These are phyloP conservation scores for Yarrowia sp. DNA, from an alignment of 805 yeast genomes.

Conservation along the genomic window DNA sequence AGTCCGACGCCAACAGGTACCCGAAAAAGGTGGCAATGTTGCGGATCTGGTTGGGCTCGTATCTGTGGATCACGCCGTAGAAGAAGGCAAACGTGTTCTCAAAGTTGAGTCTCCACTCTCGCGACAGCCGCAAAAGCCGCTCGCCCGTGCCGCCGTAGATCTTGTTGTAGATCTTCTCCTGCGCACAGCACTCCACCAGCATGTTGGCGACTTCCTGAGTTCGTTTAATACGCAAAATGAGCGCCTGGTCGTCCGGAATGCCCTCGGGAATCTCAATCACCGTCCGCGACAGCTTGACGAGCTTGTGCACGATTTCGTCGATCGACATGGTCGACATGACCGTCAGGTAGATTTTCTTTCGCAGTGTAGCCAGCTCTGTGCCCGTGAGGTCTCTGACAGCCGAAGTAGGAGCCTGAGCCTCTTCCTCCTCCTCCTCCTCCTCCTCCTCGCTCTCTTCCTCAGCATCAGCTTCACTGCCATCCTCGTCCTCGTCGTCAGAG, in stretches of 20 bases:
- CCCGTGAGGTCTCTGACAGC: constrained; percentile 68
- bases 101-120: constrained; percentile 59
- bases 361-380: constrained; percentile 57
- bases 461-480: constrained; percentile 29
- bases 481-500: constrained; percentile 31
- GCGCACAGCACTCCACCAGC: constrained; percentile 76
- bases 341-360: constrained; percentile 75
- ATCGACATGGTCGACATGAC: constrained; percentile 87
- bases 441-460: constrained; percentile 31
- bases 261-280: constrained; percentile 40
- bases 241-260: constrained; percentile 37
- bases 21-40: constrained; percentile 86
- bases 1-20: constrained; percentile 69
- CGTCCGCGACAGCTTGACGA: constrained; percentile 44
- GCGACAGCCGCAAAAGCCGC: constrained; percentile 52
- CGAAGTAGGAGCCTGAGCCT: too few relatives aligned
- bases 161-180: constrained; percentile 83
- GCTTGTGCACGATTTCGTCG: constrained; percentile 89
- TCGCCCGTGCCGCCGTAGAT: constrained; percentile 77
- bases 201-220: constrained; percentile 58
- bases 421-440: constrained; percentile 9
- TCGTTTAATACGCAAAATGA: constrained; percentile 42
- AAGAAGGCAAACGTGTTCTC: constrained; percentile 51
- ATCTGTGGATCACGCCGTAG: constrained; percentile 60
- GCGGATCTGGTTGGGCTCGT: constrained; percentile 69